Base-by-base conservation (phyloP, 2,329 filamentous ascomycete genomes). In the Alternaria arborescens region DNA sequence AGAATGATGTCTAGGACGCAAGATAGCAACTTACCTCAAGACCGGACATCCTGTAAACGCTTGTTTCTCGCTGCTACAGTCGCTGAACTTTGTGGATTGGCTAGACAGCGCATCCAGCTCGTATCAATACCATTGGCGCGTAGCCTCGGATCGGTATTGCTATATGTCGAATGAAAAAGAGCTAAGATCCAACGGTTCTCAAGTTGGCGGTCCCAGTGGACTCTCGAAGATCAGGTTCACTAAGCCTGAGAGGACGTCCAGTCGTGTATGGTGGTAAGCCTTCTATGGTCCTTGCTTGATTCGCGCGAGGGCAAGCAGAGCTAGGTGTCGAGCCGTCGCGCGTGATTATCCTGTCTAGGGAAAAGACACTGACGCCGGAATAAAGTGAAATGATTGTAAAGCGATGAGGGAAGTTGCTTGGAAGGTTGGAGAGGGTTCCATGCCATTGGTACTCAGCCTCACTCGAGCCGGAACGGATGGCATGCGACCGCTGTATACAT, bases 21-120 rank as follows among this genome's bases (percentile, higher is more conserved):
- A 48, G 51, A 44, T 30, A 43, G 30, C 48, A 18, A 62, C 69
- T 36, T 70, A 76, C 74, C 65, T 77, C 70, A 42, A 73, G 56
- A 53, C 66, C 69, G 52, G 71, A 74, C 73, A 76, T 75, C 1
- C 20, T 38, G n/a, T 18, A 28, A 24, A 40, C 34, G 22, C 41
- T 26, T n/a, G 16, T 24, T 24, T 28, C 20, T 5, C 34, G 8
- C 40, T 28, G 32, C 16, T 8, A 24, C 18, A 51, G 20, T 54
- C 11, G 18, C 40, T 50, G 18, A 16, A 30, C 22, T 30, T 36
- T 14, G 32, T 47, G 14, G 20, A 10, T 16, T 52, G 47, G 28
- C 46, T 46, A 44, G 47, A 41, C n/a, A 47, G 41, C 14, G 41
- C 22, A 32, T 20, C 34, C 40, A 26, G 52, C 38, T 36, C 41